Percentiles rank a stretch among this genome's conserved stretches.
These are phyloP conservation scores for Sophora flavescens DNA, from an alignment of 306 rosid species.

Conservation along the genomic window DNA sequence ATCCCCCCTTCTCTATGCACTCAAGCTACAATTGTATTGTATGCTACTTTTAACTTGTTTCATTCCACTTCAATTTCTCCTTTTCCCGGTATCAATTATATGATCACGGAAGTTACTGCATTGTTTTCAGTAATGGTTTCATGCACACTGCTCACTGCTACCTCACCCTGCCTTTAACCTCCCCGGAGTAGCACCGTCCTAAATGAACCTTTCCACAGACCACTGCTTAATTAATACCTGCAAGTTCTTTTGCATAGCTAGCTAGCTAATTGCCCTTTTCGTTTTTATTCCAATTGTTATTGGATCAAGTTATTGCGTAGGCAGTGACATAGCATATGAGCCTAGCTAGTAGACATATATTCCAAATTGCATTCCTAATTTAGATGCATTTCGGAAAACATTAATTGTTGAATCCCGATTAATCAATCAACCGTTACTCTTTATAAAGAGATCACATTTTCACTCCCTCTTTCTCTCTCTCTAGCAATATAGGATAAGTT, in stretches of 20 bases:
- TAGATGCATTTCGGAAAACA: not conserved
- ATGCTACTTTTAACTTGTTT: not conserved
- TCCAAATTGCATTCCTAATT: not conserved
- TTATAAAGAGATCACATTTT: not conserved
- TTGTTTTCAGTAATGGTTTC: slow-evolving; percentile 7
- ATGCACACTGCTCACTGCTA: slow-evolving; percentile 20
- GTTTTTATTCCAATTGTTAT: too few relatives aligned
- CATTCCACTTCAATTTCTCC: not conserved
- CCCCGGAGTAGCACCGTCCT: slow-evolving; percentile 10
- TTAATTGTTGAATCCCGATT: not conserved
- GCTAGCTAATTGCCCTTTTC: too few relatives aligned
- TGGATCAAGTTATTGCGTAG: slow-evolving; percentile 34
- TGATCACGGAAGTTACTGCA: slow-evolving; percentile 2
- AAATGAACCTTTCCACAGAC: not conserved
- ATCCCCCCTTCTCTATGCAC: not conserved
- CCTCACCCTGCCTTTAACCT: slow-evolving; percentile 21
- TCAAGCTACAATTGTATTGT: not conserved
- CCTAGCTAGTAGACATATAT: not conserved
- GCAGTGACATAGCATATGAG: slow-evolving; percentile 39
- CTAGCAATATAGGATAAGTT: not conserved
- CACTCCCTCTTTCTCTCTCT: not conserved
- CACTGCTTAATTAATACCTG: not conserved
- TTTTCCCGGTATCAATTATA: slow-evolving; percentile 5
- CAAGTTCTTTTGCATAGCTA: too few relatives aligned
- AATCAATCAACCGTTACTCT: not conserved